Conservation (phyloP, 441 rosid species). For the Viola pubescens region DNA sequence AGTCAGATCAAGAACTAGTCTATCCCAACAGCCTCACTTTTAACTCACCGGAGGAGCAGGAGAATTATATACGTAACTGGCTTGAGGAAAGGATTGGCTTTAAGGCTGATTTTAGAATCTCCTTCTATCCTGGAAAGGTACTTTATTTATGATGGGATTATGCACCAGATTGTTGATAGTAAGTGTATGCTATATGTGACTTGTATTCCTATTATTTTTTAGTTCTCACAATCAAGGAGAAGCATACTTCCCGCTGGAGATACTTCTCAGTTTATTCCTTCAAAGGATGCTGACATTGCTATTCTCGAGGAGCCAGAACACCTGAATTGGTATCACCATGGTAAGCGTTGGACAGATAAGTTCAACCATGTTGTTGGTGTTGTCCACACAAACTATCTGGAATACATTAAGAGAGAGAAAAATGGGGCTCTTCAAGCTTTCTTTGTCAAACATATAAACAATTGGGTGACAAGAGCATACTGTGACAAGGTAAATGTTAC, state of each 20-base stretch:
- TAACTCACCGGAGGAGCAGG: slow-evolving; percentile 92
- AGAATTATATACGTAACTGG: slow-evolving; percentile 83
- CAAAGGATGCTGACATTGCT: slow-evolving; percentile 88
- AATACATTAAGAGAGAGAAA: slow-evolving; percentile 93
- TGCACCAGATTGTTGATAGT: slow-evolving; percentile 7
- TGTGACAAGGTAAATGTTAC: slow-evolving; percentile 63
- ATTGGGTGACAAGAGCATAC: slow-evolving; percentile 77
- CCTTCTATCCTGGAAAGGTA: slow-evolving; percentile 98
- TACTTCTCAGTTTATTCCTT: slow-evolving; percentile 79
- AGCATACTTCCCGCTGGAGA: slow-evolving; percentile 96
- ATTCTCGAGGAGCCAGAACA: slow-evolving; percentile 96
- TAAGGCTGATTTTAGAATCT: slow-evolving; percentile 79
- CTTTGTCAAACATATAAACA: slow-evolving; percentile 85
- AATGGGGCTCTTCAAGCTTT: slow-evolving; percentile 92
- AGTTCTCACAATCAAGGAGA: slow-evolving; percentile 87
- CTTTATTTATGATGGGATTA: slow-evolving; percentile 9
- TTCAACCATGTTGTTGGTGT: slow-evolving; percentile 93
- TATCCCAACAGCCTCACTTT: slow-evolving; percentile 80
- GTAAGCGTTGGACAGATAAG: slow-evolving; percentile 90
- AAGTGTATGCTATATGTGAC: too few species aligned
- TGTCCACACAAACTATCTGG: slow-evolving; percentile 95
- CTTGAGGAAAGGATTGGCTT: slow-evolving; percentile 92
- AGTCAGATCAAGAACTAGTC: slow-evolving; percentile 90
- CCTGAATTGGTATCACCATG: slow-evolving; percentile 95
- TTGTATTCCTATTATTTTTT: slow-evolving; percentile 19